Base-by-base conservation (phyloP, 306 rosid genomes). In the Prunus dulcis region DNA sequence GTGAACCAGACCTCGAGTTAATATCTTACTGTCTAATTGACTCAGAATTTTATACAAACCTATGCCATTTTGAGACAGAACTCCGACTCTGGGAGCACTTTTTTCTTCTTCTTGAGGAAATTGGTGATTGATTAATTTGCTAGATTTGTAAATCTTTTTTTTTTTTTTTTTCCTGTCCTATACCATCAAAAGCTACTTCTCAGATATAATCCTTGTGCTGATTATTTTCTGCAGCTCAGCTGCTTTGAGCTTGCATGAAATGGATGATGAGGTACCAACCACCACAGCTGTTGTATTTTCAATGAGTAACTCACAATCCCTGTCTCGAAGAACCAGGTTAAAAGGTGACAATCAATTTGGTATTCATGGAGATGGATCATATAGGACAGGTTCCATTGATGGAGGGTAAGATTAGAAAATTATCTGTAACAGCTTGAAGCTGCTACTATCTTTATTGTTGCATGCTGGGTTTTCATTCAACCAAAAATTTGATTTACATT, bases 301-400 rank as follows among this genome's bases (percentile, higher is more conserved):
- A 22, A 74, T 87, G 77, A 86, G 87, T 81, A 87, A 81, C 84
- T 88, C 97, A 30, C 99, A 91, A 75, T 67, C 98, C 67, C 84
- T 86, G 77, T 96, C 99, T 84, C 92, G 99, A 83, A 96, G 99
- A 89, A 96, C 98, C 46, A 91, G 93, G 84, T 83, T 91, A 71
- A 92, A 90, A 82, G 99, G 96, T 69, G 98, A 92, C 85, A 88
- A 28, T 84, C 96, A 88, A 73, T 72, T 73, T 76, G 78, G 87
- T 74, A 71, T 72, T 76, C 92, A 84, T 79, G 88, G 85, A 53
- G 97, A 90, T 87, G 98, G 93, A 83, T 86, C 92, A 4, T 84
- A 69, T 84, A 87, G 87, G 87, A 28, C 92, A 27, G 88, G 90
- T 69, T 89, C 96, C 63, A 20, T 86, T 82, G 98, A 89, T 86